A percentile compares a stretch with the other conserved stretches of the same genome.
Conservation (phyloP, 106 monocot species). For the Dioscorea alata region DNA sequence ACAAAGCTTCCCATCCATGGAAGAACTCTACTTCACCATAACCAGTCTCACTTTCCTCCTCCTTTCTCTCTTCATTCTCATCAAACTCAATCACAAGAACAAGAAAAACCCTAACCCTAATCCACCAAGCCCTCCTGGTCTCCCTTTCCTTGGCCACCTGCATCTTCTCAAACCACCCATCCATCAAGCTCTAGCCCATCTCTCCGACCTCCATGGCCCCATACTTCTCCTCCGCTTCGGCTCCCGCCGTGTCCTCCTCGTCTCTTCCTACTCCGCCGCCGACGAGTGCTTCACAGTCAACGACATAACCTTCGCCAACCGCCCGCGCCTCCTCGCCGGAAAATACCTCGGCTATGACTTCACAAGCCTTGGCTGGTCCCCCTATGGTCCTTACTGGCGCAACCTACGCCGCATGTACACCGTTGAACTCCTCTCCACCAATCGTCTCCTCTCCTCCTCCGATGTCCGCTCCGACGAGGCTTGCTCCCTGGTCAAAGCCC, state of each 20-base stretch:
- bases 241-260: not conserved
- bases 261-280: conserved; percentile 17
- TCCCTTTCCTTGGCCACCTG: conserved; percentile 35
- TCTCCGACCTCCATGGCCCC: conserved; percentile 22
- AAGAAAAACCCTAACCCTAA: not conserved
- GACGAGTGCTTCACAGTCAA: conserved; percentile 13
- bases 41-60: not conserved
- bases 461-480: conserved; percentile 12
- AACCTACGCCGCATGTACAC: conserved; percentile 14
- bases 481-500: not conserved
- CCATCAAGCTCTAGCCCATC: conserved; percentile 14
- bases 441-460: conserved; percentile 4
- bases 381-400: conserved; percentile 15
- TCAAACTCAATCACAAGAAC: not conserved
- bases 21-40: no score
- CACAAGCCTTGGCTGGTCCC: conserved; percentile 1
- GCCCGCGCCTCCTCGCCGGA: not conserved
- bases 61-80: not conserved
- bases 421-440: not conserved
- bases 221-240: conserved; percentile 25
- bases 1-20: no score
- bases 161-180: conserved; percentile 26
- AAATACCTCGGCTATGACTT: conserved; percentile 9
- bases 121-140: conserved; percentile 8
- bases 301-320: conserved; percentile 15